A percentile compares a stretch with the other conserved stretches of the same genome.
Evolutionary conservation across 2,329 filamentous ascomycete species (phyloP).

Genomic region (Calonectria montana): DNA sequence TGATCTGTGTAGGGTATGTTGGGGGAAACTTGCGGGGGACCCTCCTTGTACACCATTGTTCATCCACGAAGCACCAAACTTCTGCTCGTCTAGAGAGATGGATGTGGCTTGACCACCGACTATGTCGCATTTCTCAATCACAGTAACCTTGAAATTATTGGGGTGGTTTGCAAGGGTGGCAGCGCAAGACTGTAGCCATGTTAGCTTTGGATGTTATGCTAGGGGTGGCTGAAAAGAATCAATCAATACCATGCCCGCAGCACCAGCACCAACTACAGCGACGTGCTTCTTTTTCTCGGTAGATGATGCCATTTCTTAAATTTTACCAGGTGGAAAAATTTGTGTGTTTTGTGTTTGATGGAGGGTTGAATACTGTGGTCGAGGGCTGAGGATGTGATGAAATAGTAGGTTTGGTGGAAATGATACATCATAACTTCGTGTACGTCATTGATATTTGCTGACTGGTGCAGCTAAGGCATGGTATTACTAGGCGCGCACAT

Average conservation of each 20-base stretch:
- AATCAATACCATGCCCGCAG: slow-evolving; percentile 66
- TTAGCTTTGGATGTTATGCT: background rate
- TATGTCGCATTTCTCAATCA: slow-evolving; percentile 69
- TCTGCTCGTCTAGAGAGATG: slow-evolving; percentile 66
- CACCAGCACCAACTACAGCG: slow-evolving; percentile 71
- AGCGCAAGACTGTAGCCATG: slow-evolving; percentile 65
- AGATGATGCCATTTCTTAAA: slow-evolving; percentile 8
- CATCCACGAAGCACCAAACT: slow-evolving; percentile 69
- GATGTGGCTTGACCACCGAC: slow-evolving; percentile 72
- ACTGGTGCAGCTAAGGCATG: background rate
- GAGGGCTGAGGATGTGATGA: background rate
- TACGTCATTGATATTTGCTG: slow-evolving; percentile 32
- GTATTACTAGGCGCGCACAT: background rate
- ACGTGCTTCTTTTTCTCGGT: slow-evolving; percentile 56
- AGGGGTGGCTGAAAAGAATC: background rate
- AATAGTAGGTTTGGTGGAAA: background rate
- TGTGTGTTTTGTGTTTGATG: background rate
- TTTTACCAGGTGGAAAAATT: background rate
- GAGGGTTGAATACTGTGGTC: background rate
- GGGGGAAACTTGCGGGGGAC: slow-evolving; percentile 43
- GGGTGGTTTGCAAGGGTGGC: slow-evolving; percentile 74
- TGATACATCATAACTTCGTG: slow-evolving; percentile 12
- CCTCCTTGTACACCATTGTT: slow-evolving; percentile 75
- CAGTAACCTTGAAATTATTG: slow-evolving; percentile 72
- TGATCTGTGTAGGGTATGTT: background rate